A percentile compares a stretch with the other conserved stretches of the same genome.
These are phyloP conservation scores for Sedum album DNA, from an alignment of 164 flowering plant species.

Conservation along the genomic window DNA sequence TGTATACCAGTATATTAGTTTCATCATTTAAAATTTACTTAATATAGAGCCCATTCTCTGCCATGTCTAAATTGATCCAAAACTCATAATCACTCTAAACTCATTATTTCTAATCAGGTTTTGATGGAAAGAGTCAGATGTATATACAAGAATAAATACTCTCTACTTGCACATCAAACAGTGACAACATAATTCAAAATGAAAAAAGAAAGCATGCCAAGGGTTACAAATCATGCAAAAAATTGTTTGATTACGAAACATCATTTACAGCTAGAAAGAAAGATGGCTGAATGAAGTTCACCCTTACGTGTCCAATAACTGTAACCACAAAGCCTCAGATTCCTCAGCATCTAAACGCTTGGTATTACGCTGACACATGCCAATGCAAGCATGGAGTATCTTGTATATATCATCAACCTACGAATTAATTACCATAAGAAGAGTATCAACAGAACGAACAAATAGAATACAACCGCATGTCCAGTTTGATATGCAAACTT, in stretches of 20 bases:
- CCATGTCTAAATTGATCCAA: background rate
- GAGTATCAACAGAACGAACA: background rate
- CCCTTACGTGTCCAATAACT: slow-evolving; percentile 79
- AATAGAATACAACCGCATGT: background rate
- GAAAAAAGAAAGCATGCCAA: background rate
- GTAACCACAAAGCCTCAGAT: slow-evolving; percentile 84
- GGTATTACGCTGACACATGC: slow-evolving; percentile 86
- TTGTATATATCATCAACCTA: slow-evolving; percentile 49
- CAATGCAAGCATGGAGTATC: slow-evolving; percentile 63
- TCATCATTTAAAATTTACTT: background rate
- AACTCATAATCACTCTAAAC: background rate
- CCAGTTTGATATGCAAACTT: background rate
- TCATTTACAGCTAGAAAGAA: background rate
- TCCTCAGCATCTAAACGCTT: slow-evolving; percentile 76
- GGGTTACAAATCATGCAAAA: background rate
- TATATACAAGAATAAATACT: background rate
- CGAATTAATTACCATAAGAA: slow-evolving; percentile 14
- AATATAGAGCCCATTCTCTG: background rate
- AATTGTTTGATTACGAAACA: background rate
- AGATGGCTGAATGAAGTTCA: background rate
- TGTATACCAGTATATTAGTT: background rate
- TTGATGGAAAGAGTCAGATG: background rate
- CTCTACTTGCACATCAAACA: background rate
- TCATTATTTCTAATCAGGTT: background rate
- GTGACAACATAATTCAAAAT: background rate